Conservation (phyloP, 2,329 filamentous ascomycete genomes). For the Tothia fuscella region DNA sequence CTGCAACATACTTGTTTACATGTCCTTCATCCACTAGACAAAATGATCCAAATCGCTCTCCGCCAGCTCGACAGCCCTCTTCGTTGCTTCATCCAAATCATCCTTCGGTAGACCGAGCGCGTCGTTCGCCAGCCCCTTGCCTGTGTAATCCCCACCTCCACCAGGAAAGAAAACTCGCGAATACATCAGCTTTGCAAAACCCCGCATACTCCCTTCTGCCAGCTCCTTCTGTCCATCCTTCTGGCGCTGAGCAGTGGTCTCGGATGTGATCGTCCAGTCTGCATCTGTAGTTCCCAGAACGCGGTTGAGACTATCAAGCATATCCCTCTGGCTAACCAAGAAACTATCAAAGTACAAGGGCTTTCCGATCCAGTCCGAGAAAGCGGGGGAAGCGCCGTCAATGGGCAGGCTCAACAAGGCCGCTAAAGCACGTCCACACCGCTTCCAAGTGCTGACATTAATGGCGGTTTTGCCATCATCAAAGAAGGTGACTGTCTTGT, state of each 20-base stretch:
- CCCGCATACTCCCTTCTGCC: slow-evolving; percentile 9
- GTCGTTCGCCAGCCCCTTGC: slow-evolving; percentile 34
- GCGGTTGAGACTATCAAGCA: slow-evolving; percentile 24
- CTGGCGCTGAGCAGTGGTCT: slow-evolving; percentile 15
- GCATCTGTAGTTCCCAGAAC: slow-evolving; percentile 22
- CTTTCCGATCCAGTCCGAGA: slow-evolving; percentile 17
- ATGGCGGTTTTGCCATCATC: slow-evolving; percentile 47
- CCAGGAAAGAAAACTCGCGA: slow-evolving; percentile 12
- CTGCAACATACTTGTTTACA: too few species aligned
- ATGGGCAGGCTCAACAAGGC: slow-evolving; percentile 23
- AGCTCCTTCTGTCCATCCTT: slow-evolving; percentile 12
- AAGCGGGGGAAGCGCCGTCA: slow-evolving; percentile 2
- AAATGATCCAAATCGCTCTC: slow-evolving; percentile 15
- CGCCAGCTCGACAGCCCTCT: slow-evolving; percentile 35
- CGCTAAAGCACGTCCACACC: slow-evolving; percentile 43
- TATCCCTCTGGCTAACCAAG: slow-evolving; percentile 23
- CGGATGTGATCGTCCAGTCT: slow-evolving; percentile 25
- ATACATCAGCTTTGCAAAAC: slow-evolving; percentile 14
- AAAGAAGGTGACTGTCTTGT: slow-evolving; percentile 24
- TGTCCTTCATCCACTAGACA: neutral
- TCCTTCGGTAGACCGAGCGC: slow-evolving; percentile 45
- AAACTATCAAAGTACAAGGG: slow-evolving; percentile 27
- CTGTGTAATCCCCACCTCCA: slow-evolving; percentile 13
- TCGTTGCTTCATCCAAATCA: slow-evolving; percentile 45
- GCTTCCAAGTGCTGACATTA: slow-evolving; percentile 47